These are phyloP conservation scores for Quercus rubra DNA, from an alignment of 306 rosid species.

Conservation along the genomic window DNA sequence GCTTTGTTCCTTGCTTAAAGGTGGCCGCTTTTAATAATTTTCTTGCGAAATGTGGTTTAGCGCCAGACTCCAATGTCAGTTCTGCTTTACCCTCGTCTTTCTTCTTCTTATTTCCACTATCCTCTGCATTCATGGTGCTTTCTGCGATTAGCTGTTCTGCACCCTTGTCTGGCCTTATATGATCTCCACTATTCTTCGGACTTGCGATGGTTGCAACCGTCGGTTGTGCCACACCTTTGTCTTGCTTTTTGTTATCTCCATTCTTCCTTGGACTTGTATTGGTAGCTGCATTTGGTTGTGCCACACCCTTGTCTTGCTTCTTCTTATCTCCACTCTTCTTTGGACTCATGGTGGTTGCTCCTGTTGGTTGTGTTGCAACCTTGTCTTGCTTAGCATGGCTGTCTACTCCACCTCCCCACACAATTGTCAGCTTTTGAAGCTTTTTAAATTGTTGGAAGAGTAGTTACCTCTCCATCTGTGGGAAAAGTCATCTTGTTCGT, in stretches of 20 bases:
- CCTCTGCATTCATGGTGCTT: background rate
- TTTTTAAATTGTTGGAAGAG: background rate
- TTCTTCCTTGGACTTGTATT: background rate
- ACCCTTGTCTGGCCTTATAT: background rate
- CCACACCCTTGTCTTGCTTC: background rate
- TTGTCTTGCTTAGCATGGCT: background rate
- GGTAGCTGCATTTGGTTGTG: background rate
- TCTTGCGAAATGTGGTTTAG: no score
- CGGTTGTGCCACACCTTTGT: background rate
- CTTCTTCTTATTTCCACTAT: background rate
- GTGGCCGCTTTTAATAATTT: no score
- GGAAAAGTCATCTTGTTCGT: background rate
- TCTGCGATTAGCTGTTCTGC: background rate
- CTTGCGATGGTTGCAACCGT: background rate
- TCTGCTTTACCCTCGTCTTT: background rate
- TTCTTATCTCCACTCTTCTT: background rate
- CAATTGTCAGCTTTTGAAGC: constrained; percentile 11
- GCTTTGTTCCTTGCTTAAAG: background rate
- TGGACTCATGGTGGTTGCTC: background rate
- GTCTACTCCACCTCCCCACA: constrained; percentile 11
- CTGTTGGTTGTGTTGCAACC: background rate
- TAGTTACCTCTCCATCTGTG: background rate
- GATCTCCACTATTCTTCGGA: background rate
- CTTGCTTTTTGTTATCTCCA: background rate
- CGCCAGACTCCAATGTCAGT: no score